Evolutionary conservation across 306 rosid genomes (phyloP).

Genomic region (Ochetophila trinervis): DNA sequence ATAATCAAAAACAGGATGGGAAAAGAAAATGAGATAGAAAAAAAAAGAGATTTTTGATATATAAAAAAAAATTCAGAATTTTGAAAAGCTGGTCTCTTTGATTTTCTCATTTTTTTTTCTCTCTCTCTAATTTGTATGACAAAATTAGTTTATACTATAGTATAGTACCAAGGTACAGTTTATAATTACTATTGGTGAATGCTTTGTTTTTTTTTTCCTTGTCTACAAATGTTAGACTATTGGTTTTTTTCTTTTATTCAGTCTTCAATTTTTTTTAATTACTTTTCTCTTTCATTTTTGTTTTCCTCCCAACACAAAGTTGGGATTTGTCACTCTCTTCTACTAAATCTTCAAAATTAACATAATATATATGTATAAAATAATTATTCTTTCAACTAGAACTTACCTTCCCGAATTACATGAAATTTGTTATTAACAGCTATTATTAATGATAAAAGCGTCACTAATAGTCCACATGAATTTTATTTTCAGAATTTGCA

Average conservation of each 20-base stretch:
- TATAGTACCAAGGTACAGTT: constrained; percentile 60
- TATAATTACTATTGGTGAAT: constrained; percentile 20
- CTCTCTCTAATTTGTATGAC: constrained; percentile 46
- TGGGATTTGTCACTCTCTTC: constrained; percentile 15
- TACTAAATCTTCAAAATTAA: constrained; percentile 12
- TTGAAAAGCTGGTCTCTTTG: constrained; percentile 14
- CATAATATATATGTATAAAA: no score
- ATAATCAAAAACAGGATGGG: constrained; percentile 18
- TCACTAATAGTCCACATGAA: no score
- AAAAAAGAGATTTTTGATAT: constrained; percentile 22
- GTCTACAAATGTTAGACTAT: constrained; percentile 10
- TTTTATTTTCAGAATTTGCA: no score
- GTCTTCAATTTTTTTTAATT: background rate
- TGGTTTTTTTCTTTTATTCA: background rate
- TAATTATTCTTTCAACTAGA: no score
- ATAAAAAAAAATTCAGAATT: background rate
- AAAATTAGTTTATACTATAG: constrained; percentile 33
- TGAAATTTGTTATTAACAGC: no score
- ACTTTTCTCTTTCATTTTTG: background rate
- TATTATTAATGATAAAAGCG: no score
- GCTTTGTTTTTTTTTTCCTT: background rate
- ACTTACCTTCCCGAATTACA: no score
- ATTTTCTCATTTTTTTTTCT: constrained; percentile 5
- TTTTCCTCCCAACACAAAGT: constrained; percentile 2
- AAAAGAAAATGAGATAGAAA: constrained; percentile 17